Conservation (phyloP, 1,139 yeast species). For the Blastobotrys petasosporus region DNA sequence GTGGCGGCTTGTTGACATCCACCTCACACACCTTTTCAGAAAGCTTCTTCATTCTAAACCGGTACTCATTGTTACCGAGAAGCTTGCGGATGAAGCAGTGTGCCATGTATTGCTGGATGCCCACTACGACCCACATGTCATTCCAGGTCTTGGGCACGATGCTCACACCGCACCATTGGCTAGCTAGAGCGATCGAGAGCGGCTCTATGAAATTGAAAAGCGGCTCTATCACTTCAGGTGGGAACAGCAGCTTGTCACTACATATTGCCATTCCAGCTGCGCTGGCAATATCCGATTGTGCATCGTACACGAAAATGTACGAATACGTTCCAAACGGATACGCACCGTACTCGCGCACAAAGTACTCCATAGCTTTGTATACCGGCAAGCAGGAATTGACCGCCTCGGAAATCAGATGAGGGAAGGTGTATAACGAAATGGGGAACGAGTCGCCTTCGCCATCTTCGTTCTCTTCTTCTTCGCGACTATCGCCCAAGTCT, state of each 20-base stretch:
- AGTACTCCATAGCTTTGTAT: constrained; percentile 73
- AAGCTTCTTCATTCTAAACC: constrained; percentile 59
- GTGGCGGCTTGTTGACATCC: constrained; percentile 78
- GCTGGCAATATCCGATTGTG: constrained; percentile 45
- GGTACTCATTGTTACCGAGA: constrained; percentile 80
- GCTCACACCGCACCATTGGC: constrained; percentile 93
- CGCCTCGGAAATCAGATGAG: constrained; percentile 54
- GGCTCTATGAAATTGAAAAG: constrained; percentile 63
- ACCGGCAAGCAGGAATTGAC: constrained; percentile 71
- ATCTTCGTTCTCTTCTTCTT: constrained; percentile 34
- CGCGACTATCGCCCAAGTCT: constrained; percentile 37
- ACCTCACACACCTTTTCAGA: constrained; percentile 62
- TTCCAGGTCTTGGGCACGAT: constrained; percentile 75
- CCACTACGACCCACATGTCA: constrained; percentile 90
- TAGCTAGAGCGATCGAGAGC: constrained; percentile 64
- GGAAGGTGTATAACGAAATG: constrained; percentile 52
- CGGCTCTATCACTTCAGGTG: constrained; percentile 75
- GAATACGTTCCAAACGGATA: constrained; percentile 84
- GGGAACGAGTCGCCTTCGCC: constrained; percentile 38
- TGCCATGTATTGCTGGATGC: constrained; percentile 81
- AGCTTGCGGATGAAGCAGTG: constrained; percentile 59
- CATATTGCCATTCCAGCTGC: constrained; percentile 74
- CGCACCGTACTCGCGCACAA: constrained; percentile 84
- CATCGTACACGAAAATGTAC: constrained; percentile 64
- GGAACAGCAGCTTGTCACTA: constrained; percentile 62